phyloP scores from a whole-genome alignment of 1,139 yeast genomes.

The Kodamaea sp. region DNA sequence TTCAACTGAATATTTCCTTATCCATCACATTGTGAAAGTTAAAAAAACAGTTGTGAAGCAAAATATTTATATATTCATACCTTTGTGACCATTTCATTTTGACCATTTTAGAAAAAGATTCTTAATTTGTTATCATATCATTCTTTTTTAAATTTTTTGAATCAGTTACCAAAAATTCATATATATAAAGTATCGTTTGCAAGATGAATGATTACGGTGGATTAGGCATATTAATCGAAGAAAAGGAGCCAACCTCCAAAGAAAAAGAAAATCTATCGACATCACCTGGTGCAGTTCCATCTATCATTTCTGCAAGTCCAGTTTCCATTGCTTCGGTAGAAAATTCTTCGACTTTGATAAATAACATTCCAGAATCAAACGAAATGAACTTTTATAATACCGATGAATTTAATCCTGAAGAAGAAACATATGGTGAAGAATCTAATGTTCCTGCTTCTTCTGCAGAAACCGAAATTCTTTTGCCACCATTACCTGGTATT shows the following conservation, averaged over 20 bases:
- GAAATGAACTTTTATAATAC: too few species aligned
- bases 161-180: neutral
- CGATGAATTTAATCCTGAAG: neutral
- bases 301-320: too few species aligned
- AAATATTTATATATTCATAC: too few species aligned
- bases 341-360: too few species aligned
- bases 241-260: slow-evolving; percentile 9
- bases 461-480: slow-evolving; percentile 23
- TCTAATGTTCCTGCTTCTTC: neutral
- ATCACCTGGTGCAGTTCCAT: neutral
- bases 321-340: too few species aligned
- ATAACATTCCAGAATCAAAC: too few species aligned
- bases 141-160: neutral
- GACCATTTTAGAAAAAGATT: too few species aligned
- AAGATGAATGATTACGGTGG: slow-evolving; percentile 15
- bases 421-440: neutral
- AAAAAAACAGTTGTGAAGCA: too few species aligned
- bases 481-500: slow-evolving; percentile 39
- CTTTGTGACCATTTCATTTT: too few species aligned
- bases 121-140: neutral
- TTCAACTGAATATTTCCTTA: too few species aligned
- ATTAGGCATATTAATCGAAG: slow-evolving; percentile 15
- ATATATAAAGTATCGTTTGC: too few species aligned
- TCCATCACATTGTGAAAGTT: too few species aligned
- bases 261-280: neutral